These are phyloP conservation scores for Pistacia integerrima DNA, from an alignment of 345 rosid genomes.

Conservation along the genomic window DNA sequence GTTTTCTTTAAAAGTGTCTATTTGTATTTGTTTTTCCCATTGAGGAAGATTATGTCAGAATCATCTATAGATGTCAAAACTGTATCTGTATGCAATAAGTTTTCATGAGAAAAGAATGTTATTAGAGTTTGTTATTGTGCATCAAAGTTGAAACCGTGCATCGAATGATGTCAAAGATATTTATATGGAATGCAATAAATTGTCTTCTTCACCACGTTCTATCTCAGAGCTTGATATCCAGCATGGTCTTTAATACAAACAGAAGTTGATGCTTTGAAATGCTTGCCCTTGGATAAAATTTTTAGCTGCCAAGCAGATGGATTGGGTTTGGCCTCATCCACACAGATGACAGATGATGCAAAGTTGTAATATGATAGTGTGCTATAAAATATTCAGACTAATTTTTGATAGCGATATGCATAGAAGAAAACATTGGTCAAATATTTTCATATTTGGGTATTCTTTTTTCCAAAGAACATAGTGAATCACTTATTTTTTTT, in stretches of 20 bases:
- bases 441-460: too few relatives aligned
- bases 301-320: not conserved
- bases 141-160: not conserved
- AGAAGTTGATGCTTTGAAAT: not conserved
- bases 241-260: not conserved
- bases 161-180: not conserved
- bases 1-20: not conserved
- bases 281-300: not conserved
- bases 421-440: too few relatives aligned
- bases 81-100: not conserved
- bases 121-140: not conserved
- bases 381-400: too few relatives aligned
- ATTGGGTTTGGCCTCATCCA: too few relatives aligned
- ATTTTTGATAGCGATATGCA: too few relatives aligned
- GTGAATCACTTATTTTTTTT: too few relatives aligned
- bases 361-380: too few relatives aligned
- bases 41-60: not conserved
- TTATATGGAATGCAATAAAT: not conserved
- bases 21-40: constrained; percentile 5
- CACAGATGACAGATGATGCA: too few relatives aligned
- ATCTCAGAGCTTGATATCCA: too few relatives aligned
- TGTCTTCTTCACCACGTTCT: not conserved
- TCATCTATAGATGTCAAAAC: constrained; percentile 7
- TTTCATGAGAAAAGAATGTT: not conserved
- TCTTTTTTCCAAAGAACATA: too few relatives aligned